Percentiles rank a stretch among this genome's conserved stretches.
These are phyloP conservation scores for Aspergillus pseudoglaucus DNA, from an alignment of 2,329 filamentous ascomycete species.

Conservation along the genomic window DNA sequence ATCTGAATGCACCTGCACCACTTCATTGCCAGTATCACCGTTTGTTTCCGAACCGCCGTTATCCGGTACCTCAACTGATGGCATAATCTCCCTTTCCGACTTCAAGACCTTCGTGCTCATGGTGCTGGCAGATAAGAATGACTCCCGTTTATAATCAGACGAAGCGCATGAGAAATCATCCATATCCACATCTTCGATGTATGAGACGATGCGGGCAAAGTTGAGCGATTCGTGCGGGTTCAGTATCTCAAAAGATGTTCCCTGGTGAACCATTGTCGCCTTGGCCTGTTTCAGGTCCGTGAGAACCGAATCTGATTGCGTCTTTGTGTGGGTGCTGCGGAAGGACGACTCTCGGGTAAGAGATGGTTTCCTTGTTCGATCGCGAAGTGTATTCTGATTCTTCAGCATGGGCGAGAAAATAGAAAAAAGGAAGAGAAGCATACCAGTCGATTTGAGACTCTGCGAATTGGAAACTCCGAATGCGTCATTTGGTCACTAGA, in stretches of 20 bases:
- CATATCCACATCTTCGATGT: slow-evolving; percentile 30
- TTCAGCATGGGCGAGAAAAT: background rate
- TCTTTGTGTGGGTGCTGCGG: slow-evolving; percentile 11
- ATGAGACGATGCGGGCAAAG: slow-evolving; percentile 30
- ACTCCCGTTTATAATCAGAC: slow-evolving; percentile 17
- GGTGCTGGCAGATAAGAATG: slow-evolving; percentile 9
- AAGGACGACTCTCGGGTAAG: slow-evolving; percentile 10
- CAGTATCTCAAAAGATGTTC: slow-evolving; percentile 32
- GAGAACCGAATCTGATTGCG: slow-evolving; percentile 22
- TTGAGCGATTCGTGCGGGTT: slow-evolving; percentile 32
- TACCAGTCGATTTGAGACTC: background rate
- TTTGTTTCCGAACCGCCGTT: too few species aligned
- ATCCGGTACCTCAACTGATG: slow-evolving; percentile 5
- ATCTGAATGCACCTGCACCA: slow-evolving; percentile 13
- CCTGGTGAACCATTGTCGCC: slow-evolving; percentile 27
- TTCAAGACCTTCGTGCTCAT: slow-evolving; percentile 12
- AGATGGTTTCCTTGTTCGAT: slow-evolving; percentile 18
- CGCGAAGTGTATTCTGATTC: slow-evolving; percentile 26
- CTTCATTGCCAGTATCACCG: background rate
- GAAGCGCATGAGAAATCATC: slow-evolving; percentile 18
- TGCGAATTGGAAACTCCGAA: background rate
- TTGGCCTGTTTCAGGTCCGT: slow-evolving; percentile 17
- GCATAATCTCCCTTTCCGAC: slow-evolving; percentile 2
- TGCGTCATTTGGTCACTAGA: background rate
- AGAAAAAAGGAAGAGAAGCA: background rate